Percentiles rank a stretch among this genome's conserved stretches.
Evolutionary conservation across 2,329 filamentous ascomycete genomes (phyloP).

Genomic region (Macrophomina tecta): DNA sequence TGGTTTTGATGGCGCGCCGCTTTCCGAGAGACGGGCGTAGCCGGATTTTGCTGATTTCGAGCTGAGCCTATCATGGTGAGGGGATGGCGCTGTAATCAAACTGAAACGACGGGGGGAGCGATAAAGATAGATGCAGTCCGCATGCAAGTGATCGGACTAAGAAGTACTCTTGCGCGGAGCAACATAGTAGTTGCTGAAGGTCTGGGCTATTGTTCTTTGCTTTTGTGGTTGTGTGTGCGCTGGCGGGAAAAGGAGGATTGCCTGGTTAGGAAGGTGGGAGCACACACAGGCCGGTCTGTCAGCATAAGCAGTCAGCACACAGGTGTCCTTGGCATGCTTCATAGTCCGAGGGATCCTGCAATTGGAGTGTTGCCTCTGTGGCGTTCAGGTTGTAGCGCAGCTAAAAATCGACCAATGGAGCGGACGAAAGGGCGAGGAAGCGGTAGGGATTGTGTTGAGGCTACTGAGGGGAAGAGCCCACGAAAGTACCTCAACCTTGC

Average conservation of each 20-base stretch:
- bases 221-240: background rate
- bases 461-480: too few species aligned
- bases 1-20: too few species aligned
- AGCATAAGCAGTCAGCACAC: slow-evolving; percentile 1
- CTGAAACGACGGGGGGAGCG: background rate
- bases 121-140: background rate
- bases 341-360: too few species aligned
- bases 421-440: too few species aligned
- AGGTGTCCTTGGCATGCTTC: background rate
- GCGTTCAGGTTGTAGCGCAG: too few species aligned
- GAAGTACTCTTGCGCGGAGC: background rate
- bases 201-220: slow-evolving; percentile 1
- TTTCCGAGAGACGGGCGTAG: too few species aligned
- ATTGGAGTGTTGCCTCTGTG: too few species aligned
- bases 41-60: background rate
- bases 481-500: too few species aligned
- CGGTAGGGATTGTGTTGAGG: too few species aligned
- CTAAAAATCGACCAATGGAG: background rate
- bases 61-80: background rate
- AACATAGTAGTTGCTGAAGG: background rate
- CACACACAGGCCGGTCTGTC: background rate
- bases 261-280: slow-evolving; percentile 2
- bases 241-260: slow-evolving; percentile 13
- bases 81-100: background rate
- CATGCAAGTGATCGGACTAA: background rate